Evolutionary conservation across 495 filamentous ascomycete genomes (phyloP).

Genomic region (Schizothecium vesticola): DNA sequence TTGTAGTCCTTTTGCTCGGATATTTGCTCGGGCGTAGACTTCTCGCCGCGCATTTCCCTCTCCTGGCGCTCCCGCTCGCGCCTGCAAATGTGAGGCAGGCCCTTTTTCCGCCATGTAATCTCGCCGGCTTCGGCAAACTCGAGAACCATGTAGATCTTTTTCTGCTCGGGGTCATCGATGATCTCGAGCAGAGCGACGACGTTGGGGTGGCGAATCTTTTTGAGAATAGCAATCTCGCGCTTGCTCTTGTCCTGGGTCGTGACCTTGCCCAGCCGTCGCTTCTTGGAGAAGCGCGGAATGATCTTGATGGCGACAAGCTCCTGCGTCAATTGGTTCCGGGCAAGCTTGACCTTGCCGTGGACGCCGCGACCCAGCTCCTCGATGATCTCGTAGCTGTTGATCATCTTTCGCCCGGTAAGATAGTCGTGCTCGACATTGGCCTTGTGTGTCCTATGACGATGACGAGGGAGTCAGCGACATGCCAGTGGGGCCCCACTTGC

Average conservation of each 20-base stretch:
- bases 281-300: constrained; percentile 90
- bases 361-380: constrained; percentile 92
- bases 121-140: constrained; percentile 93
- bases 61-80: constrained; percentile 77
- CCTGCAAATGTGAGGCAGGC: constrained; percentile 67
- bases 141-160: constrained; percentile 97
- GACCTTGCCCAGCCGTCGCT: constrained; percentile 75
- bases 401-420: constrained; percentile 83
- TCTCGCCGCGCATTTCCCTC: constrained; percentile 58
- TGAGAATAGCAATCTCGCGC: constrained; percentile 93
- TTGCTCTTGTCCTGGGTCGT: constrained; percentile 88
- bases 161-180: constrained; percentile 90
- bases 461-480: constrained; percentile 10
- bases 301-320: constrained; percentile 97
- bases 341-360: constrained; percentile 96
- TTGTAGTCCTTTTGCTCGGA: constrained; percentile 61
- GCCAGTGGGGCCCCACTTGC: not conserved
- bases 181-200: constrained; percentile 93
- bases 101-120: constrained; percentile 86
- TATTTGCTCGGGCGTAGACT: constrained; percentile 58
- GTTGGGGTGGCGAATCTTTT: constrained; percentile 94
- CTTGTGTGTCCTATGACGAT: constrained; percentile 61
- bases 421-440: constrained; percentile 83
- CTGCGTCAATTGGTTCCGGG: constrained; percentile 66
- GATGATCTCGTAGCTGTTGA: constrained; percentile 96